Evolutionary conservation across 176 grass and related monocot species (phyloP).

Genomic region (Saccharum officinarum): DNA sequence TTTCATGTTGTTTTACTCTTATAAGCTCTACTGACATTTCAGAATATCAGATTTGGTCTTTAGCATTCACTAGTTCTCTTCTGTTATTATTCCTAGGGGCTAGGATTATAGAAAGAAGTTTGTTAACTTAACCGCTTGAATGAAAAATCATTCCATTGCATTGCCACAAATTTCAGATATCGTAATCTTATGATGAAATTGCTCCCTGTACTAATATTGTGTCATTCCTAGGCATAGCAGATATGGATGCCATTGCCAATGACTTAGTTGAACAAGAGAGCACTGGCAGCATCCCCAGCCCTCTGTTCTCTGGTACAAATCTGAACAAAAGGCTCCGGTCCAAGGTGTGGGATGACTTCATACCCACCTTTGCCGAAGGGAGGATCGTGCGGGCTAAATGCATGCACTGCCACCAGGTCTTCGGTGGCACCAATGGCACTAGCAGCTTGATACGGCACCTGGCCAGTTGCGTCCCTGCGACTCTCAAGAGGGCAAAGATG

Average conservation of each 20-base stretch:
- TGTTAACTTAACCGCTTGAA: neutral
- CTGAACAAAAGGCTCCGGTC: slow-evolving; percentile 15
- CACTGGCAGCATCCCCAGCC: slow-evolving; percentile 5
- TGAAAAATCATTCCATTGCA: neutral
- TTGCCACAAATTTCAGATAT: neutral
- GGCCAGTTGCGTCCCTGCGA: neutral
- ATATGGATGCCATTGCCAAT: neutral
- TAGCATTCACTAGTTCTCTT: neutral
- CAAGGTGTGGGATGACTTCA: slow-evolving; percentile 15
- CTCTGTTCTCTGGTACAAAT: neutral
- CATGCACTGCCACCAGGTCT: slow-evolving; percentile 11
- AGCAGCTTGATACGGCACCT: slow-evolving; percentile 19
- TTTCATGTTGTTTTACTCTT: neutral
- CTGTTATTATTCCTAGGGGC: neutral
- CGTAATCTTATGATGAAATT: neutral
- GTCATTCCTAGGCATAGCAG: neutral
- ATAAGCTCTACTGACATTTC: neutral
- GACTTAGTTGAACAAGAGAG: neutral
- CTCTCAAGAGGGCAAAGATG: neutral
- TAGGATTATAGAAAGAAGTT: neutral
- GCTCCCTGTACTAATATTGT: neutral
- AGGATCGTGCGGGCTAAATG: neutral
- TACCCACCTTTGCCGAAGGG: neutral
- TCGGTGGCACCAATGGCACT: slow-evolving; percentile 15
- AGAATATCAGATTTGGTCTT: neutral